Evolutionary conservation across 2,329 filamentous ascomycete species (phyloP).

Genomic region (Botrytis medusae): DNA sequence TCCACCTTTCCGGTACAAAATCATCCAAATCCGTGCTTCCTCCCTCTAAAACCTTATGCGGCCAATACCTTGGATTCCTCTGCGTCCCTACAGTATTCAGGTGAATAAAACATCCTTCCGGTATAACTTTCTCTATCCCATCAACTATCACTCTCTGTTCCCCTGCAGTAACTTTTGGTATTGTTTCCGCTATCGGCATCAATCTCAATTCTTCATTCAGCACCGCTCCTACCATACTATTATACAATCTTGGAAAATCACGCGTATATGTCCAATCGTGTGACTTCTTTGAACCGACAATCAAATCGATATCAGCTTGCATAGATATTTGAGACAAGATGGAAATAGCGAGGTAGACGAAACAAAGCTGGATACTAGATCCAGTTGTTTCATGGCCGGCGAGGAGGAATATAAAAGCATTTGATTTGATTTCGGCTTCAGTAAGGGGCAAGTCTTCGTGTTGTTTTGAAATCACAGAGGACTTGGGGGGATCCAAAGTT

Average conservation of each 20-base stretch:
- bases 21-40: constrained; percentile 38
- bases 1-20: constrained; percentile 59
- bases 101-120: constrained; percentile 44
- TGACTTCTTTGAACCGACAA: constrained; percentile 31
- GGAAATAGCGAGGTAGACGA: constrained; percentile 36
- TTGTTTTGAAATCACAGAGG: neutral
- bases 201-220: constrained; percentile 56
- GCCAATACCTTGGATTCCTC: constrained; percentile 58
- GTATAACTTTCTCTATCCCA: constrained; percentile 25
- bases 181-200: constrained; percentile 53
- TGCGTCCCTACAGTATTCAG: constrained; percentile 48
- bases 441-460: constrained; percentile 23
- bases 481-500: neutral
- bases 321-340: constrained; percentile 26
- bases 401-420: constrained; percentile 39
- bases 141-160: constrained; percentile 34
- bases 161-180: constrained; percentile 41
- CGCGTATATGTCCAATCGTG: constrained; percentile 29
- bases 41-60: constrained; percentile 53
- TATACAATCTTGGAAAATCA: constrained; percentile 34
- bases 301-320: constrained; percentile 36
- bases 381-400: constrained; percentile 41
- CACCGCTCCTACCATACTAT: constrained; percentile 33
- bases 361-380: constrained; percentile 37
- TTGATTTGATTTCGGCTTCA: constrained; percentile 38